Base-by-base conservation (phyloP, 768 basidiomycete species). In the Boletus fagicola region DNA sequence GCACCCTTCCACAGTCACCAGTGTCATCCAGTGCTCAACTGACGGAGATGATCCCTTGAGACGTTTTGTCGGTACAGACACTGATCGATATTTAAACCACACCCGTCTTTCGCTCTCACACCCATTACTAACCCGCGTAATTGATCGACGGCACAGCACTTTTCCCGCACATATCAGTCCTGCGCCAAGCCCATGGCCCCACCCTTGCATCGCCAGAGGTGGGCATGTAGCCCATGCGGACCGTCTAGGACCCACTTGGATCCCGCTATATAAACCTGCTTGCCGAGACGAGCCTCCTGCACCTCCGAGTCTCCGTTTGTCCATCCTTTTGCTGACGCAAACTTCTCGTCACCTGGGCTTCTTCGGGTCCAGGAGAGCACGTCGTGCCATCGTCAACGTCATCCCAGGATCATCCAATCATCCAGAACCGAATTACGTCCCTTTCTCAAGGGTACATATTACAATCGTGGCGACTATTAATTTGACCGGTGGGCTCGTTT, bases 41-140 rank as follows among this genome's bases (percentile, higher is more conserved):
- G 28, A 53, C 39, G 49, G 54, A 57, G 31, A 44, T 44, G 40
- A 56, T 56, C 40, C 54, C 51, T 54, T 10, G 38, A 54, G 51
- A 51, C 49, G 20, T 54, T 24, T 42, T 40, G 54, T 40, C 53
- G 54, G 54, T 28, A 38, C 53, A 9, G 46, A 38, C 35, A 22
- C 49, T 49, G 49, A 15, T 28, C 48, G 33, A 35, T 35, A 49
- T n/a, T 24, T 1, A 13, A 5, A 16, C 5, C 38, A 45, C 26
- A 6, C 28, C 24, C 36, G 36, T 28, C 4, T 16, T 40, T n/a
- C 10, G 43, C 33, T 53, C 47, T 31, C 35, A 39, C 28, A 38
- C 35, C 11, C 28, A 3, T 28, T 26, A n/a, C n/a, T n/a, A n/a
- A 15, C 10, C 20, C 50, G 26, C 26, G 28, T 28, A 18, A 31